Conservation (phyloP, 1,139 yeast genomes). For the Blastobotrys indianensis region DNA sequence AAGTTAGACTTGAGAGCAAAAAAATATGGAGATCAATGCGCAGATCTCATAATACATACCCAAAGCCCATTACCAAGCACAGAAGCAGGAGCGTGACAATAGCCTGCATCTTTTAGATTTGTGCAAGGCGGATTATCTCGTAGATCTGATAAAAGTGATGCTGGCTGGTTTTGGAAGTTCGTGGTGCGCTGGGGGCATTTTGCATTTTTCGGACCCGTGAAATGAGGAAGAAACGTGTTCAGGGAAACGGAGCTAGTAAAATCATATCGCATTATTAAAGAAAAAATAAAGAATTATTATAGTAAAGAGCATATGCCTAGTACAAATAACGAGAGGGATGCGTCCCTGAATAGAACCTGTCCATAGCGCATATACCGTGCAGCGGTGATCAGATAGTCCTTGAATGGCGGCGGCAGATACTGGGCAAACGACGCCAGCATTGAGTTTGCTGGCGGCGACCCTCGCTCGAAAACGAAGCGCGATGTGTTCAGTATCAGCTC, state of each 20-base stretch:
- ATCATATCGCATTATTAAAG: no score
- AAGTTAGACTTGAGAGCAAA: not conserved
- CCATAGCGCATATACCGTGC: slow-evolving; percentile 26
- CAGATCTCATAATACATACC: no score
- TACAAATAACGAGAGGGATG: slow-evolving; percentile 29
- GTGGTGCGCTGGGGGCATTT: no score
- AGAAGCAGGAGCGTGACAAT: slow-evolving; percentile 25
- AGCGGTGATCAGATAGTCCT: slow-evolving; percentile 25
- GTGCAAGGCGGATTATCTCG: not conserved
- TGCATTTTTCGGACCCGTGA: no score
- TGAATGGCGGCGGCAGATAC: slow-evolving; percentile 29
- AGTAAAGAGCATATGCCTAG: slow-evolving; percentile 21
- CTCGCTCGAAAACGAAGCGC: slow-evolving; percentile 31
- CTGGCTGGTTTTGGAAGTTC: not conserved
- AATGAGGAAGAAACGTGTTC: no score
- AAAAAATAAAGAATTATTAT: not conserved
- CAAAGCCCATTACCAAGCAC: slow-evolving; percentile 28
- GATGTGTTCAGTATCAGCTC: slow-evolving; percentile 31
- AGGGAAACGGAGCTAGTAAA: no score
- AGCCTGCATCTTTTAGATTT: slow-evolving; percentile 17
- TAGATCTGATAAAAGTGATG: not conserved
- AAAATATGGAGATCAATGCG: no score
- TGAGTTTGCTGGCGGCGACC: slow-evolving; percentile 26
- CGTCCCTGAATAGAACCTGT: slow-evolving; percentile 27
- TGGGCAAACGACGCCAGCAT: slow-evolving; percentile 25